These are phyloP conservation scores for Oenanthe javanica DNA, from an alignment of 140 eudicot genomes.

Conservation along the genomic window DNA sequence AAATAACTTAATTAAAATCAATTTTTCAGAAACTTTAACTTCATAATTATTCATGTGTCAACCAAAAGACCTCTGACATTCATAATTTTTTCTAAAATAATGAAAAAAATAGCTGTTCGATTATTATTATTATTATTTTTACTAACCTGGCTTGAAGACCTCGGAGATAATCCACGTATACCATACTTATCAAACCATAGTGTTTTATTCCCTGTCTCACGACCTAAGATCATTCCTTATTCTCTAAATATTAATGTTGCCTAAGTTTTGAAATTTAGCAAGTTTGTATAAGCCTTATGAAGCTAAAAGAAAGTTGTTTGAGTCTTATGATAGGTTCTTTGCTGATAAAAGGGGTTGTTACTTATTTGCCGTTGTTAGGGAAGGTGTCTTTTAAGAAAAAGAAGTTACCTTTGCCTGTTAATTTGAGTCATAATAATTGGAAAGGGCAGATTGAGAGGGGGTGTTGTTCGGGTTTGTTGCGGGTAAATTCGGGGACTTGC, in stretches of 20 bases:
- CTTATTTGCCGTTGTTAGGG: slow-evolving; percentile 57
- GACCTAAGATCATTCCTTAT: no score
- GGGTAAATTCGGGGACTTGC: slow-evolving; percentile 64
- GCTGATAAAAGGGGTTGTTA: slow-evolving; percentile 67
- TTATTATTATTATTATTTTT: no score
- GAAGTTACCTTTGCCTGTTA: slow-evolving; percentile 76
- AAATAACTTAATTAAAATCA: no score
- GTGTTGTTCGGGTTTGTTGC: slow-evolving; percentile 42
- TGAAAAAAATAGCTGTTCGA: no score
- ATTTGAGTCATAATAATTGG: slow-evolving; percentile 56
- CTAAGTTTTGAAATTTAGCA: slow-evolving; percentile 51
- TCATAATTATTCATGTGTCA: no score
- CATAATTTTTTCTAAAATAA: no score
- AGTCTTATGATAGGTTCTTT: slow-evolving; percentile 60
- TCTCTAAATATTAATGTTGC: slow-evolving; percentile 36
- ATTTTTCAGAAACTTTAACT: no score
- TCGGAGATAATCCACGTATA: no score
- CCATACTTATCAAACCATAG: no score
- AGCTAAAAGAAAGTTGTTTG: slow-evolving; percentile 62
- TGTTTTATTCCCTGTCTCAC: no score
- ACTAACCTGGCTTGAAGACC: no score
- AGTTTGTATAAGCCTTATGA: slow-evolving; percentile 69
- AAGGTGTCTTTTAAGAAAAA: slow-evolving; percentile 54
- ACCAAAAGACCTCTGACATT: no score
- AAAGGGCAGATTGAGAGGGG: slow-evolving; percentile 66